Percentiles rank a stretch among this genome's conserved stretches.
These are phyloP conservation scores for Axilococcus clingmanii DNA, from an alignment of 139 green algal species.

Conservation along the genomic window DNA sequence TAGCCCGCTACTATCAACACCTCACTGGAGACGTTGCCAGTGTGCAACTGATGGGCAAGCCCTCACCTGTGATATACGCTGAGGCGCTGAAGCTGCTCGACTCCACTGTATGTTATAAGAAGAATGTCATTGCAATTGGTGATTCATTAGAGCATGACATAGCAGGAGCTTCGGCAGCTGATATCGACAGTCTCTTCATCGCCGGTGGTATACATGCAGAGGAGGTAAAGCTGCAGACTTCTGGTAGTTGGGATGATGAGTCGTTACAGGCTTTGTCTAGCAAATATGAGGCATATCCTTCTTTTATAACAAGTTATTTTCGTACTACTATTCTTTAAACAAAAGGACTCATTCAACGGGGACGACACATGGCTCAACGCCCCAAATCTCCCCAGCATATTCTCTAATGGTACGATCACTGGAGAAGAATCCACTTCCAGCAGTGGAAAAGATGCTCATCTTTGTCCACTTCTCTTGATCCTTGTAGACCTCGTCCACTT, in stretches of 20 bases:
- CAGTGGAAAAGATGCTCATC: constrained; percentile 87
- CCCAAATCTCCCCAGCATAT: constrained; percentile 66
- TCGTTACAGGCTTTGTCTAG: not conserved
- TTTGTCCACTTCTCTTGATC: constrained; percentile 61
- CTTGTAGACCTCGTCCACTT: constrained; percentile 57
- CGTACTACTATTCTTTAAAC: not conserved
- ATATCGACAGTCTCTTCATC: constrained; percentile 58
- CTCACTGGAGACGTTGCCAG: not conserved
- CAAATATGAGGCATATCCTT: not conserved
- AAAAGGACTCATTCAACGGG: not conserved
- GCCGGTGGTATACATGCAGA: constrained; percentile 55
- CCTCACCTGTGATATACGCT: constrained; percentile 59
- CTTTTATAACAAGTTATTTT: constrained; percentile 3
- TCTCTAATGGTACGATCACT: constrained; percentile 90
- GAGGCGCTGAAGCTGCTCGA: constrained; percentile 33
- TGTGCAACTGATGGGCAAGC: constrained; percentile 76
- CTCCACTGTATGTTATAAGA: constrained; percentile 8
- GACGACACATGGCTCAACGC: constrained; percentile 15
- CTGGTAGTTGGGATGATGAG: not conserved
- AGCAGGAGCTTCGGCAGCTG: constrained; percentile 28
- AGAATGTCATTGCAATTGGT: constrained; percentile 53
- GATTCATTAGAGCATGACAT: constrained; percentile 74
- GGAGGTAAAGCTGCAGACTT: too few species aligned
- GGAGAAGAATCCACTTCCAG: constrained; percentile 85
- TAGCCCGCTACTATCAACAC: constrained; percentile 47